Percentiles rank a stretch among this genome's conserved stretches.
Evolutionary conservation across 1,284 basidiomycete species (phyloP).

Genomic region (Amylostereum chailletii): DNA sequence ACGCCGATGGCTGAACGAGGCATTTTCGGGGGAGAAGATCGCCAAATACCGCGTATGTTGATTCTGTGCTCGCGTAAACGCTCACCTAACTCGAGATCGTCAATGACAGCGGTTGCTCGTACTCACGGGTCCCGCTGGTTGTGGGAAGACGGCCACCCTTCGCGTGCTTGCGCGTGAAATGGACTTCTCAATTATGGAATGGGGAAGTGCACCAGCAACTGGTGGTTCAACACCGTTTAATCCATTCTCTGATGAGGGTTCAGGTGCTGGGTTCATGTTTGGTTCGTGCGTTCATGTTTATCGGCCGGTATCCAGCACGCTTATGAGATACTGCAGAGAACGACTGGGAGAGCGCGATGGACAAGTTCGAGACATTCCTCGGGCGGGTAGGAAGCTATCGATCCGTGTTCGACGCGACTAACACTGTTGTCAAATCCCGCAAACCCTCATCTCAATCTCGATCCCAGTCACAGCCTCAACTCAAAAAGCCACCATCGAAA

Average conservation of each 20-base stretch:
- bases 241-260: too few relatives aligned
- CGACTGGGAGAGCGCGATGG: constrained; percentile 51
- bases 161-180: constrained; percentile 71
- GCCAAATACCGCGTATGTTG: constrained; percentile 68
- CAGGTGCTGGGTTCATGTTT: too few relatives aligned
- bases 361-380: constrained; percentile 77
- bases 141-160: constrained; percentile 85
- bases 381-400: constrained; percentile 62
- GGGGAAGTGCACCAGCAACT: constrained; percentile 19
- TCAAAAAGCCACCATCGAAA: constrained; percentile 11
- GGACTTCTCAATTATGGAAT: constrained; percentile 79
- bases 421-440: background rate
- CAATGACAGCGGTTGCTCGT: constrained; percentile 66
- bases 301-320: background rate
- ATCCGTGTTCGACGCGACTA: constrained; percentile 34
- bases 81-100: too few relatives aligned
- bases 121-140: constrained; percentile 85
- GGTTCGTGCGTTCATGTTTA: background rate
- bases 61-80: background rate
- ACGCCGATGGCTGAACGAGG: constrained; percentile 78
- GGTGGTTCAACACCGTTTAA: too few relatives aligned
- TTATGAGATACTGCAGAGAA: background rate
- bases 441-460: constrained; percentile 2
- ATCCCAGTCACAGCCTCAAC: background rate
- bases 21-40: constrained; percentile 64